Evolutionary conservation across 371 early-diverging fungal species (phyloP), one percentile per base, ranked within the genome.

Genomic region (Cokeromyces recurvatus): DNA sequence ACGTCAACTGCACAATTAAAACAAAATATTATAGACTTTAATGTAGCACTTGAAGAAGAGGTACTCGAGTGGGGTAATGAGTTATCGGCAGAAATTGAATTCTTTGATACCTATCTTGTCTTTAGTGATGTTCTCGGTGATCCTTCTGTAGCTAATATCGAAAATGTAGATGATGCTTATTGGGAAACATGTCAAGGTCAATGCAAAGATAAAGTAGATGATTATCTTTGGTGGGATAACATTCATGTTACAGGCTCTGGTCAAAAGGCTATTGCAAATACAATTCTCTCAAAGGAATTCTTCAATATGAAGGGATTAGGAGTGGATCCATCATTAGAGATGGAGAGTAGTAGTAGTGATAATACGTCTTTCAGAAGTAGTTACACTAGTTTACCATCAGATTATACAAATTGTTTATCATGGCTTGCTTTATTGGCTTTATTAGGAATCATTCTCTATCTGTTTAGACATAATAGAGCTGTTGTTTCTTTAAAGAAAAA

Each of bases 171-270:
- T 1, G 39, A 62, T 15, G 67, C 74, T n/a, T 73, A 73, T 41
- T 73, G 74, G 74, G 63, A 69, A 4, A 51, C 17, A 15, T 73
- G 74, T 48, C 67, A 66, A 35, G 74, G 70, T 1, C 48, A 50
- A 12, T 73, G 74, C 22, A 15, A 22, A 2, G 57, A 69, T 31
- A 21, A 55, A 9, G 39, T 69, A 3, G 49, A 73, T 38, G 46
- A 48, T 8, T 70, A 69, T 51, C 49, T 73, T 32, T 73, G 74
- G 74, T 73, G 66, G 63, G 74, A 73, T 45, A 23, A 21, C 1
- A 41, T 69, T 16, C 74, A 70, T 48, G 35, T 69, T 32, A 73
- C 74, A 12, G 70, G 74, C 29, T 48, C 57, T n/a, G 67, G 67
- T 10, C 67, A 66, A 23, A 48, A 38, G 11, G 53, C 67, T 6